Evolutionary conservation across 805 yeast species (phyloP).

Genomic region (Saccharomycopsis olivae): DNA sequence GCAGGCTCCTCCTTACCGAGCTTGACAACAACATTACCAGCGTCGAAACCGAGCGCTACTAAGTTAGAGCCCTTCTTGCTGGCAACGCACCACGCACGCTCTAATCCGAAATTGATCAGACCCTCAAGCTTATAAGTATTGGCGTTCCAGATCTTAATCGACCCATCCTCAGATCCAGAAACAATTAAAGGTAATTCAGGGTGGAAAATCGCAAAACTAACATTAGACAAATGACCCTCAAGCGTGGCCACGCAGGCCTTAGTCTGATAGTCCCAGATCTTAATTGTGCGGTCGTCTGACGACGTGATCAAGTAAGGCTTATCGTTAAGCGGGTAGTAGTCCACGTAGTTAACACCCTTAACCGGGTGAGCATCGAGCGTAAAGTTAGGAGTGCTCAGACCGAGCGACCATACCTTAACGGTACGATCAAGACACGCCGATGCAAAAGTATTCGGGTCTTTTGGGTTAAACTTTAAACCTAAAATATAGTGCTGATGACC

Average conservation of each 20-base stretch:
- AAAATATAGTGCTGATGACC: conserved; percentile 95
- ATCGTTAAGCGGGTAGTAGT: conserved; percentile 94
- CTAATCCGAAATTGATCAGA: conserved; percentile 81
- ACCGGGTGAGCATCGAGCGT: conserved; percentile 85
- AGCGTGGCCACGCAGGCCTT: conserved; percentile 90
- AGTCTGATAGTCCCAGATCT: conserved; percentile 95
- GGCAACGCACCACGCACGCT: conserved; percentile 94
- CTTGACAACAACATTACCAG: conserved; percentile 81
- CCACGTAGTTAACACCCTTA: conserved; percentile 92
- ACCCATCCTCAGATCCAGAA: conserved; percentile 95
- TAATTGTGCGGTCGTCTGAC: conserved; percentile 82
- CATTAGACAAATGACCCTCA: conserved; percentile 90
- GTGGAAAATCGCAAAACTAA: conserved; percentile 94
- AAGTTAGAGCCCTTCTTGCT: conserved; percentile 55
- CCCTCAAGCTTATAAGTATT: conserved; percentile 90
- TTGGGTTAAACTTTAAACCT: conserved; percentile 92
- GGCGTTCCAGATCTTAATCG: conserved; percentile 90
- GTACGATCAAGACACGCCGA: conserved; percentile 95
- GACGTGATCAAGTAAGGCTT: conserved; percentile 91
- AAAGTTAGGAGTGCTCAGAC: conserved; percentile 79
- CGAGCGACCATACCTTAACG: conserved; percentile 93
- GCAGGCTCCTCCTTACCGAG: conserved; percentile 93
- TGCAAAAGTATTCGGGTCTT: conserved; percentile 95
- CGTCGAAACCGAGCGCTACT: conserved; percentile 89
- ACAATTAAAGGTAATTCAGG: conserved; percentile 93